Evolutionary conservation across 306 rosid genomes (phyloP), one percentile per base, ranked within the genome.

Genomic region (Urtica urens): DNA sequence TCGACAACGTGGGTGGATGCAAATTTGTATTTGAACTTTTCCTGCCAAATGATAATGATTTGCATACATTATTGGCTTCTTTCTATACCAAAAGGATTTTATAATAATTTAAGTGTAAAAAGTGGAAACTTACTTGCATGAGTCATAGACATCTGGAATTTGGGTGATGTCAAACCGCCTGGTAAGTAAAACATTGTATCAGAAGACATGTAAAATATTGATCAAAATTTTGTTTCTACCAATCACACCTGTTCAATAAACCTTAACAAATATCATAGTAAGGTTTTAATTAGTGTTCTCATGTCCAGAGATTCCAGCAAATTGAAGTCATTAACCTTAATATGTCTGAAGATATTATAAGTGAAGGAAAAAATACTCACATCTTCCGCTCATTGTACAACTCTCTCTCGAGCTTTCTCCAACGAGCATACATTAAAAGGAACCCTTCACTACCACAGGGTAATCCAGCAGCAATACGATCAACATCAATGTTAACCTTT

Each of bases 91-190:
- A n/a, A n/a, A n/a, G 55, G 41, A 31, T 33, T 38, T 40, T 2
- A 2, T n/a, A n/a, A n/a, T n/a, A n/a, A n/a, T n/a, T n/a, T n/a
- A n/a, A n/a, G n/a, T n/a, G n/a, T n/a, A n/a, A n/a, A n/a, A n/a
- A n/a, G n/a, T n/a, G n/a, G n/a, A n/a, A n/a, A 66, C 99, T 85
- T 77, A 90, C 99, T 90, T 90, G 99, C 99, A 85, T 3, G 99
- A 90, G 57, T 90, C 99, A 65, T 90, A 90, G 57, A 90, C 83
- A 67, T 85, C 99, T 25, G 99, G 99, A 70, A 90, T 90, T 70
- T 90, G 99, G 37, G 99, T 72, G 55, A 90, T 59, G 69, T 90
- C 95, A 47, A 47, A 90, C 60, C 99, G 87, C 42, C 95, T 90
- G 92, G 56, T 15, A 66, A 9, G 10, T 35, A 35, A 35, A 35